Evolutionary conservation across 2,329 filamentous ascomycete species (phyloP).

Genomic region (Ampelomyces quisqualis): DNA sequence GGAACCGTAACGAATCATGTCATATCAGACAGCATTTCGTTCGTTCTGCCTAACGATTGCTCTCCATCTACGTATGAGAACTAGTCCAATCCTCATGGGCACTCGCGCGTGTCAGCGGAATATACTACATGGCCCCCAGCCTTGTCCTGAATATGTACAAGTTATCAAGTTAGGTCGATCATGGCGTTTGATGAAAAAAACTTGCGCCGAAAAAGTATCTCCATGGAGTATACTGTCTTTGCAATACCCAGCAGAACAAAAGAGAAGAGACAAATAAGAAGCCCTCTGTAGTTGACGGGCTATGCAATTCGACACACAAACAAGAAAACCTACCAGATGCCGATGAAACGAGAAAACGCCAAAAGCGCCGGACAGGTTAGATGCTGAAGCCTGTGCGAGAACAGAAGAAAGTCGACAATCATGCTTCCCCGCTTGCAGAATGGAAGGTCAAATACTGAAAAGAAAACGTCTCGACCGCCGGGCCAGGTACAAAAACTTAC

Average conservation of each 20-base stretch:
- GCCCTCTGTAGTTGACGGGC: neutral
- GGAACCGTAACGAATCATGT: too few species aligned
- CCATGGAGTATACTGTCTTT: conserved; percentile 5
- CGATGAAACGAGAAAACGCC: conserved; percentile 3
- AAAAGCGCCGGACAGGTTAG: neutral
- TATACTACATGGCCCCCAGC: too few species aligned
- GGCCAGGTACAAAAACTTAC: conserved; percentile 14
- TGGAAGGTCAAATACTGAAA: neutral
- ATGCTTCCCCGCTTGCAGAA: neutral
- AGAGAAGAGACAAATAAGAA: too few species aligned
- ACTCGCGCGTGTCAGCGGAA: too few species aligned
- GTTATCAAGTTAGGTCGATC: conserved; percentile 3
- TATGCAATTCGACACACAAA: too few species aligned
- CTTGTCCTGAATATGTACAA: conserved; percentile 6
- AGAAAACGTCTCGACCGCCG: too few species aligned
- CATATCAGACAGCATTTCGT: too few species aligned
- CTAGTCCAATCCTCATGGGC: too few species aligned
- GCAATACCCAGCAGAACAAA: conserved; percentile 5
- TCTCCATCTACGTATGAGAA: too few species aligned
- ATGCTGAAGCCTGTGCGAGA: neutral
- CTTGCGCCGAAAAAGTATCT: conserved; percentile 12
- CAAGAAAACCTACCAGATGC: neutral
- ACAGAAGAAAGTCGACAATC: neutral
- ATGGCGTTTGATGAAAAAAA: neutral
- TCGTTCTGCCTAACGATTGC: too few species aligned